These are phyloP conservation scores for Striga asiatica DNA, from an alignment of 257 asterid genomes.

Conservation along the genomic window DNA sequence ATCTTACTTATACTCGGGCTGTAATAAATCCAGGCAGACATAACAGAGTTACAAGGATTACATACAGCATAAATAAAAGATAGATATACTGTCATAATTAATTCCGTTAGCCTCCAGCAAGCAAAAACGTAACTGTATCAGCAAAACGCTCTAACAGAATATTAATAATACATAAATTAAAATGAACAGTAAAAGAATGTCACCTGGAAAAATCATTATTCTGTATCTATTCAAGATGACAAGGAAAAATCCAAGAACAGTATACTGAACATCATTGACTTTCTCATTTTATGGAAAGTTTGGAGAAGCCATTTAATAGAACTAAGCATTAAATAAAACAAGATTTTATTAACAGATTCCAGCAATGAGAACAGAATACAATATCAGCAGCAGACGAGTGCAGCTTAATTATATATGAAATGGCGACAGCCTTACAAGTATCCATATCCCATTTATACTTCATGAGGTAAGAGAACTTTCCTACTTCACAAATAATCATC, in stretches of 20 bases:
- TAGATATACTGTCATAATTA: not conserved
- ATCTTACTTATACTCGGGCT: too few species aligned
- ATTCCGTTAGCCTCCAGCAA: not conserved
- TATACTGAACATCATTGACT: not conserved
- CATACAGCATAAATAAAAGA: not conserved
- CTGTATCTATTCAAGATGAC: not conserved
- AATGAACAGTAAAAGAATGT: not conserved
- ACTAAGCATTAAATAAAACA: conserved; percentile 11
- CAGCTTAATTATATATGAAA: conserved; percentile 32
- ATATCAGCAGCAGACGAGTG: conserved; percentile 20
- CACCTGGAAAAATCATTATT: not conserved
- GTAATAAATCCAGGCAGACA: too few species aligned
- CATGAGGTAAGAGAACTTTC: not conserved
- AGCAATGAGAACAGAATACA: conserved; percentile 15
- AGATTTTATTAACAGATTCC: conserved; percentile 22
- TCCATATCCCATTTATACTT: conserved; percentile 29
- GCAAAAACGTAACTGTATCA: not conserved
- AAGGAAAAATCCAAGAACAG: not conserved
- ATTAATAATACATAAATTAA: not conserved
- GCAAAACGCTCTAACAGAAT: not conserved
- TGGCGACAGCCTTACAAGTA: conserved; percentile 40
- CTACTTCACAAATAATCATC: conserved; percentile 32
- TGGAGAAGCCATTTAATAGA: not conserved
- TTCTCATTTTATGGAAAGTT: not conserved
- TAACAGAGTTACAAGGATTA: not conserved